phyloP scores from a whole-genome alignment of 805 yeast species.

The Ogataea siamensis region DNA sequence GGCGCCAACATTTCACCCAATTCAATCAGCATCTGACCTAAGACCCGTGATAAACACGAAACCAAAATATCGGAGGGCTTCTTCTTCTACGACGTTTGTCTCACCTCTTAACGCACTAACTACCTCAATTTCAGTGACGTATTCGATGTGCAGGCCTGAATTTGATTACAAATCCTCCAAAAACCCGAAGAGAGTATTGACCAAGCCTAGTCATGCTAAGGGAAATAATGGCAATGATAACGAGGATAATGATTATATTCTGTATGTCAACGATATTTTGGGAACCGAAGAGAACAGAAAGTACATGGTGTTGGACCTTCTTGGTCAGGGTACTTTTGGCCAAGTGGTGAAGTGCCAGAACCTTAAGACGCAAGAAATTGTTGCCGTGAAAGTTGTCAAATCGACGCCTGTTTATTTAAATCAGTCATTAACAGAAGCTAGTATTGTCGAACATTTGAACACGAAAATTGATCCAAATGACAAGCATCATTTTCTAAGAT shows the following conservation, averaged over 20 bases:
- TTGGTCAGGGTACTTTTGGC: constrained; percentile 98
- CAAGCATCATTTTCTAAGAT: constrained; percentile 69
- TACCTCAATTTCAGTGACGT: constrained; percentile 72
- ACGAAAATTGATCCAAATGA: constrained; percentile 66
- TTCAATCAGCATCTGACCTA: constrained; percentile 48
- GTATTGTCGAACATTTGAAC: constrained; percentile 78
- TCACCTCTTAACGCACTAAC: constrained; percentile 85
- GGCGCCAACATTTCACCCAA: constrained; percentile 49
- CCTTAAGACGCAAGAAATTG: constrained; percentile 69
- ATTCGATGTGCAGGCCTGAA: constrained; percentile 77
- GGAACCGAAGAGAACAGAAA: constrained; percentile 84
- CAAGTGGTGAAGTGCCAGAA: constrained; percentile 95
- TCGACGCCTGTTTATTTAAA: constrained; percentile 87
- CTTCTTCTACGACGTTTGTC: constrained; percentile 58
- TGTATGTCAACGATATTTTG: constrained; percentile 90
- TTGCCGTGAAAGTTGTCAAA: constrained; percentile 93
- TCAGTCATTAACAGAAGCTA: constrained; percentile 89
- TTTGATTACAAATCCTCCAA: constrained; percentile 80
- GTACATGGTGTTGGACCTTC: constrained; percentile 82
- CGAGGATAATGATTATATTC: constrained; percentile 82
- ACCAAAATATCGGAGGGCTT: constrained; percentile 71
- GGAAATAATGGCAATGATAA: constrained; percentile 85
- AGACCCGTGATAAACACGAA: constrained; percentile 58
- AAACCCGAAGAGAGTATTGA: constrained; percentile 88
- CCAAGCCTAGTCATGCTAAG: constrained; percentile 86